Evolutionary conservation across 73 alveolate genomes (phyloP), one percentile per base, ranked within the genome.

Genomic region (Tetrahymena borealis): DNA sequence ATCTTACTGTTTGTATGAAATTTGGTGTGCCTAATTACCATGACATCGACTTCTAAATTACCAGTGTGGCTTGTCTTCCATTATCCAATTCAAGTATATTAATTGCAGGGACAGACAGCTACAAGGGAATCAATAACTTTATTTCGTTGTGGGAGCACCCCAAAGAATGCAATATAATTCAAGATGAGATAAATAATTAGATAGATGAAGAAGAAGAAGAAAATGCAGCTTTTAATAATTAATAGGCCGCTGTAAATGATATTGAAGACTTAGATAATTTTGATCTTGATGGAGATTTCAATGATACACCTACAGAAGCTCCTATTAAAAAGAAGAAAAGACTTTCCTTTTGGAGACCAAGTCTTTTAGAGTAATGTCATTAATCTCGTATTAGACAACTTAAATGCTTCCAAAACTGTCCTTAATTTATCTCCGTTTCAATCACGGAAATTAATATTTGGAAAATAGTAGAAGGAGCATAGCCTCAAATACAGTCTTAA

Each of bases 271-370:
- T 60, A 60, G 85, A 60, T 16, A 60, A 60, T 60, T 60, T 60
- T 60, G 85, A 60, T 60, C 85, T 60, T 60, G 85, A 60, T 60
- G 85, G 85, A 60, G 85, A 60, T 35, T 60, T 60, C 85, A 60
- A 60, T 20, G 85, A 60, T 24, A 35, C 85, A 24, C 85, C 85
- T 24, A 35, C 85, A 60, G 85, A 13, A 60, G 32, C 85, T 24
- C 37, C n/a, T 5, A 6, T 15, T 2, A 60, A 60, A 35, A 60
- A 60, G 85, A 60, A 60, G 28, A 60, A 60, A 60, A 60, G 85
- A 60, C 38, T 60, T 60, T 60, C 85, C 2, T 60, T 60, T 60
- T 60, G 85, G 85, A 60, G 28, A 9, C 85, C 85, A 15, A n/a
- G 10, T 60, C n/a, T 60, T 6, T 35, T 60, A 6, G 85, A 60